Percentiles rank a stretch among this genome's conserved stretches.
Conservation (phyloP, 2,329 filamentous ascomycete species). For the Epichloe sp. region DNA sequence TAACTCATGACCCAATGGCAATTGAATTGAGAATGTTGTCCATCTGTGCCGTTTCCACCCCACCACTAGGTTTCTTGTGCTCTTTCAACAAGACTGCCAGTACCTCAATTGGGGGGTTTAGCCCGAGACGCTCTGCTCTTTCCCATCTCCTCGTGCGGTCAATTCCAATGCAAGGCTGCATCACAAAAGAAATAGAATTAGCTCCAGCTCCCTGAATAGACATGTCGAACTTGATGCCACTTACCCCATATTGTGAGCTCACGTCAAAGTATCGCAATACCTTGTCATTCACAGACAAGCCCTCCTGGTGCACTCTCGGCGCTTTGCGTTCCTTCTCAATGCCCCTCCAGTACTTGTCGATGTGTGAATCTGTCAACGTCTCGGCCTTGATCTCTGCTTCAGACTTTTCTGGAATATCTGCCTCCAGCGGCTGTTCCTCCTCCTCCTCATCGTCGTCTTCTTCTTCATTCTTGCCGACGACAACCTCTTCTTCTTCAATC, state of each 20-base stretch:
- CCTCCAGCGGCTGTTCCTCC: slow-evolving; percentile 13
- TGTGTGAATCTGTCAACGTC: slow-evolving; percentile 51
- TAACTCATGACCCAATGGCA: slow-evolving; percentile 23
- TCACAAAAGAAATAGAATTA: background rate
- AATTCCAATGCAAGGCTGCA: slow-evolving; percentile 81
- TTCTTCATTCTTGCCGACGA: slow-evolving; percentile 11
- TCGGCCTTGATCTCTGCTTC: slow-evolving; percentile 45
- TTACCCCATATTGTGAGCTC: slow-evolving; percentile 79
- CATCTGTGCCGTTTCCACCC: slow-evolving; percentile 56
- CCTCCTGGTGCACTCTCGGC: slow-evolving; percentile 64
- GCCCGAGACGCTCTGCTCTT: slow-evolving; percentile 65
- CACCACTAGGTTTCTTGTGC: slow-evolving; percentile 40
- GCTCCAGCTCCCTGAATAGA: slow-evolving; percentile 6
- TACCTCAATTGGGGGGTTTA: slow-evolving; percentile 84
- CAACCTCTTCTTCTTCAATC: slow-evolving; percentile 11
- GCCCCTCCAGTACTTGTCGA: slow-evolving; percentile 63
- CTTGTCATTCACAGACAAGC: slow-evolving; percentile 63
- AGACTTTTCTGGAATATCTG: slow-evolving; percentile 28
- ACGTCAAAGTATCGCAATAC: slow-evolving; percentile 87
- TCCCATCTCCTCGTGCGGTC: slow-evolving; percentile 74
- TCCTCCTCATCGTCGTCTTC: slow-evolving; percentile 16
- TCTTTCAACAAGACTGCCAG: slow-evolving; percentile 71
- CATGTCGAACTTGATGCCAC: slow-evolving; percentile 22
- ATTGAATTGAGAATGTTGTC: slow-evolving; percentile 50
- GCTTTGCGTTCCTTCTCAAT: slow-evolving; percentile 58